These are phyloP conservation scores for Claviceps africana DNA, from an alignment of 2,329 filamentous ascomycete genomes.

Conservation along the genomic window DNA sequence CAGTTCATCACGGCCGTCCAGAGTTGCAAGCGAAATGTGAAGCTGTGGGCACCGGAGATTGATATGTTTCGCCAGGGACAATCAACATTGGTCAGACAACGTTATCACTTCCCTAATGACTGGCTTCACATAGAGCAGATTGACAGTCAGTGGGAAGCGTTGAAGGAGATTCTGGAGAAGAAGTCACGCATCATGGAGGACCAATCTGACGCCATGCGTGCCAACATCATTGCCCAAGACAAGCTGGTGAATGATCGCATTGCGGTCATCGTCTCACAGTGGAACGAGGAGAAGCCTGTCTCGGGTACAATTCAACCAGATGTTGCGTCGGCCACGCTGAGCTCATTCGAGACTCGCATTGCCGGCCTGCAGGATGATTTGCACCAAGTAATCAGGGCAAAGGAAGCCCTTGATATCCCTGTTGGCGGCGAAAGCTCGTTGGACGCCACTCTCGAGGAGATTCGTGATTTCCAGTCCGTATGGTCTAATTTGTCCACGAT, in stretches of 20 bases:
- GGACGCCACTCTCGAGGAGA: constrained; percentile 77
- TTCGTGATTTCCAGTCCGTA: constrained; percentile 96
- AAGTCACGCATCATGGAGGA: constrained; percentile 95
- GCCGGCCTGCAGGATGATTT: constrained; percentile 75
- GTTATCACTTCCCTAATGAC: constrained; percentile 84
- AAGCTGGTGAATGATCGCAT: constrained; percentile 84
- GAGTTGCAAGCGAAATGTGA: constrained; percentile 86
- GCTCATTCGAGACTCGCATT: constrained; percentile 71
- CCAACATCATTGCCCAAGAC: constrained; percentile 91
- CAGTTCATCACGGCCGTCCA: constrained; percentile 98
- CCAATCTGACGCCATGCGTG: constrained; percentile 84
- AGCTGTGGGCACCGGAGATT: constrained; percentile 88
- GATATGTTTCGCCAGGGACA: constrained; percentile 93
- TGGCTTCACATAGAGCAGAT: constrained; percentile 96
- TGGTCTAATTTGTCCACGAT: constrained; percentile 94
- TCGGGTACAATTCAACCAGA: constrained; percentile 87
- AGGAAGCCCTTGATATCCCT: constrained; percentile 87
- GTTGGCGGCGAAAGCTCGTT: constrained; percentile 69
- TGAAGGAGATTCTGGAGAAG: constrained; percentile 81
- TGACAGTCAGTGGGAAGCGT: constrained; percentile 84
- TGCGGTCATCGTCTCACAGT: constrained; percentile 66
- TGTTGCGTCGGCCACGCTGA: constrained; percentile 69
- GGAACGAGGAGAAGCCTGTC: constrained; percentile 94
- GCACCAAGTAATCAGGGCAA: constrained; percentile 89
- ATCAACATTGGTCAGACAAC: constrained; percentile 76